Base-by-base conservation (phyloP, 176 grass and related monocot genomes). In the Aegilops bicornis region DNA sequence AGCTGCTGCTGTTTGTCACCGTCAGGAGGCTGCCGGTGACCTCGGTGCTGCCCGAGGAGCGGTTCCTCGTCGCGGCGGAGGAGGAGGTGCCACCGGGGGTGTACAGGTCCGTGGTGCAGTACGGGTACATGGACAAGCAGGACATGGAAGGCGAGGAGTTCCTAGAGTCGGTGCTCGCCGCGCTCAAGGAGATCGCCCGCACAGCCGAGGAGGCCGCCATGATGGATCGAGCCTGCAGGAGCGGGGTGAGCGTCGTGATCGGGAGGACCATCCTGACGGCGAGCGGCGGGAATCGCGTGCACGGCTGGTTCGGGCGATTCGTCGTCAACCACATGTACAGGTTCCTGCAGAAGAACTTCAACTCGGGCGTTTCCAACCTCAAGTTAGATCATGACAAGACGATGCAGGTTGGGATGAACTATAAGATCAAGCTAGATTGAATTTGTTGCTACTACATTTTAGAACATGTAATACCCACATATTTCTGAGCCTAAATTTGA, bases 331-430 rank as follows among this genome's bases (percentile, higher is more conserved):
- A 67, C 54, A 12, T 92, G 11, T 89, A 88, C 67, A 88, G 83
- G 56, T 88, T 91, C 78, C 68, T 88, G 86, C 86, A 88, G 83
- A 91, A 88, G 43, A 91, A 86, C 56, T 91, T 88, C 73, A 88
- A 79, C 45, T 91, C 90, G 1, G 67, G 76, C 29, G 66, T 91
- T 5, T 84, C 87, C 5, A 89, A 64, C 2, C 39, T 92, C 1
- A 84, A 83, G 71, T 77, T 89, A 7, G 76, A 86, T 10, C 81
- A 74, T 33, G 62, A 73, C 23, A 92, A 92, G 69, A 84, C 87
- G 5, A 16, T 92, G 39, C 87, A 92, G 48, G 84, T 87, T 6
- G 84, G 87, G 0, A 89, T 87, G 80, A 32, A 52, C 3, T 92
- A 81, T 29, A 82, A 85, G 40, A 82, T 59, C 3, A 59, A 22